A percentile compares a stretch with the other conserved stretches of the same genome.
These are phyloP conservation scores for Elsinoe arachidis DNA, from an alignment of 2,329 filamentous ascomycete genomes.

Conservation along the genomic window DNA sequence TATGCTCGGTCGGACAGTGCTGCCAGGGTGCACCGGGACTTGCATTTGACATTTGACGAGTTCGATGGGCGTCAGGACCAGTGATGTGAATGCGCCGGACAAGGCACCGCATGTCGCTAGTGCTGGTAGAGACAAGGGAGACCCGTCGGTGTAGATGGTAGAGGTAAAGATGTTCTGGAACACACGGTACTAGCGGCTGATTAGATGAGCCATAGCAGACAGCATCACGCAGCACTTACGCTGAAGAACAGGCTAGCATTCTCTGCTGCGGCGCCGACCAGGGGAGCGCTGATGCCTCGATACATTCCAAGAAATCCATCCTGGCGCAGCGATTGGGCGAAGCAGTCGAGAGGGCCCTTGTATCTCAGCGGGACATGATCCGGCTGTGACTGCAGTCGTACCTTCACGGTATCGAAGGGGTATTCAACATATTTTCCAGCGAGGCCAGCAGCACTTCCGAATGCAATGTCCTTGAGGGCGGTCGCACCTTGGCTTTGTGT, in stretches of 20 bases:
- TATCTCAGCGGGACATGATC: slow-evolving; percentile 75
- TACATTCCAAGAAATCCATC: slow-evolving; percentile 81
- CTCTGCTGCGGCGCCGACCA: slow-evolving; percentile 85
- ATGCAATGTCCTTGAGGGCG: slow-evolving; percentile 76
- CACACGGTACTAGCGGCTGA: slow-evolving; percentile 34
- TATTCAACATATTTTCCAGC: slow-evolving; percentile 96
- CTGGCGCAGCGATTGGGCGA: slow-evolving; percentile 69
- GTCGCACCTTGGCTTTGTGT: slow-evolving; percentile 45
- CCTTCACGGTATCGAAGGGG: slow-evolving; percentile 97
- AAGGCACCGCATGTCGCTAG: slow-evolving; percentile 75
- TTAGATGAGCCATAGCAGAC: slow-evolving; percentile 20
- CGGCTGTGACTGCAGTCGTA: slow-evolving; percentile 91
- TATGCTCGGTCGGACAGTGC: slow-evolving; percentile 48
- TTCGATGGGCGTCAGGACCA: slow-evolving; percentile 90
- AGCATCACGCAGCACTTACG: slow-evolving; percentile 25
- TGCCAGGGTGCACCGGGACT: slow-evolving; percentile 39
- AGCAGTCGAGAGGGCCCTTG: slow-evolving; percentile 83
- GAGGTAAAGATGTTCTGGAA: slow-evolving; percentile 54
- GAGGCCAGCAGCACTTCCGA: slow-evolving; percentile 83
- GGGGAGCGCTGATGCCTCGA: slow-evolving; percentile 82
- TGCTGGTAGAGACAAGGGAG: slow-evolving; percentile 62
- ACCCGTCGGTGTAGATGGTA: slow-evolving; percentile 45
- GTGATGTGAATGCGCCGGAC: slow-evolving; percentile 78
- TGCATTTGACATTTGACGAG: slow-evolving; percentile 98
- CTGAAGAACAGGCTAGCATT: slow-evolving; percentile 81